Percentiles rank a stretch among this genome's conserved stretches.
Evolutionary conservation across 2,329 filamentous ascomycete genomes (phyloP).

Genomic region (Capronia epimyces): DNA sequence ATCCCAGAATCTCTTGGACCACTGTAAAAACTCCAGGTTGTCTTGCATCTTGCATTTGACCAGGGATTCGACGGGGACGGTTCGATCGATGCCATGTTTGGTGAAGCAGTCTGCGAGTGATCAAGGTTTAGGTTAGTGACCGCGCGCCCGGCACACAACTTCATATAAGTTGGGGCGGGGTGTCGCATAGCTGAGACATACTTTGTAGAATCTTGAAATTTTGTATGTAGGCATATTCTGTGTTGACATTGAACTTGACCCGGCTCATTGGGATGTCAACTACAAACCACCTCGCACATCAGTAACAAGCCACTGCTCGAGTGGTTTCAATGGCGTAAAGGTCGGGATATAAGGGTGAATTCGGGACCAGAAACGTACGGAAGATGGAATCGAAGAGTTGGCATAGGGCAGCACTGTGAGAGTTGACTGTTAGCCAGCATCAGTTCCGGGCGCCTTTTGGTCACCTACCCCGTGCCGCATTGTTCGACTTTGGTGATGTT

Average conservation of each 20-base stretch:
- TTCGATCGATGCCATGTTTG: slow-evolving; percentile 82
- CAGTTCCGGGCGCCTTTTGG: slow-evolving; percentile 21
- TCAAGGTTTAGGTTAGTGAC: neutral
- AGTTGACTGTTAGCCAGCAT: slow-evolving; percentile 7
- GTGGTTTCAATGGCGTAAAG: neutral
- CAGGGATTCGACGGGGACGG: slow-evolving; percentile 79
- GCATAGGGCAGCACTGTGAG: slow-evolving; percentile 64
- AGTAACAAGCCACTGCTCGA: slow-evolving; percentile 1
- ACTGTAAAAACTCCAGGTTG: slow-evolving; percentile 98
- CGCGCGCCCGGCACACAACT: neutral
- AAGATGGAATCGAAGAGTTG: slow-evolving; percentile 99
- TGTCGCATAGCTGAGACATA: slow-evolving; percentile 45
- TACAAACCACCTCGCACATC: slow-evolving; percentile 31
- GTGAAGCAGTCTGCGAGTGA: slow-evolving; percentile 61
- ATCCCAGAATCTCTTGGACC: slow-evolving; percentile 95
- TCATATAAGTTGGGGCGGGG: neutral
- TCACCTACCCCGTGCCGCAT: slow-evolving; percentile 86
- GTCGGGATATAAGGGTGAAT: neutral
- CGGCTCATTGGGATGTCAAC: slow-evolving; percentile 88
- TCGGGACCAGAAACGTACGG: slow-evolving; percentile 45
- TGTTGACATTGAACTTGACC: slow-evolving; percentile 97
- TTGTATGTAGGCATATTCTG: slow-evolving; percentile 93
- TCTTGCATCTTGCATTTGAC: slow-evolving; percentile 99
- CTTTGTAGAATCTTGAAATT: slow-evolving; percentile 98
- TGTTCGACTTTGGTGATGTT: slow-evolving; percentile 99